A percentile compares a stretch with the other conserved stretches of the same genome.
These are phyloP conservation scores for Penicillium waksmanii DNA, from an alignment of 495 filamentous ascomycete species.

Conservation along the genomic window DNA sequence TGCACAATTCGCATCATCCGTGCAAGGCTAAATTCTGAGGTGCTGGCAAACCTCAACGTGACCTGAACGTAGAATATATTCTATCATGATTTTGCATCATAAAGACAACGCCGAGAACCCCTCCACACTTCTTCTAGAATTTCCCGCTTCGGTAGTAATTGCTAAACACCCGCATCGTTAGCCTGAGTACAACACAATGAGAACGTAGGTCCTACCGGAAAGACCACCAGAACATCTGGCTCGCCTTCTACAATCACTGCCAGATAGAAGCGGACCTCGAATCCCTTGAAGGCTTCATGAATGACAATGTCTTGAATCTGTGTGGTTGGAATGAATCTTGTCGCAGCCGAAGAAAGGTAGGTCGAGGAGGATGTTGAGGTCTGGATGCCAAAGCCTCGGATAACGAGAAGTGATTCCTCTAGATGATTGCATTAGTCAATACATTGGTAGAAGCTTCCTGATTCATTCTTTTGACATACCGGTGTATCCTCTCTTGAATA, in stretches of 20 bases:
- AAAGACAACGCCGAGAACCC: conserved; percentile 74
- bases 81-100: conserved; percentile 61
- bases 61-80: background rate
- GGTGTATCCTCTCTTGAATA: conserved; percentile 54
- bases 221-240: conserved; percentile 86
- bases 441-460: conserved; percentile 4
- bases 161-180: conserved; percentile 36
- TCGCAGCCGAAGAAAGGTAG: conserved; percentile 65
- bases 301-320: conserved; percentile 91
- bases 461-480: conserved; percentile 34
- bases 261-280: conserved; percentile 88
- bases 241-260: conserved; percentile 91
- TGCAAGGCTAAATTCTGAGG: too few relatives aligned
- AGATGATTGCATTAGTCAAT: conserved; percentile 31
- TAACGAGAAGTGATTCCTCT: conserved; percentile 86
- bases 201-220: conserved; percentile 61
- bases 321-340: conserved; percentile 91
- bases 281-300: conserved; percentile 93
- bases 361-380: conserved; percentile 70
- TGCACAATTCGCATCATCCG: background rate
- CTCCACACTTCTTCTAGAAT: conserved; percentile 88
- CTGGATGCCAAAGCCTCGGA: conserved; percentile 90
- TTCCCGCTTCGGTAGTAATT: conserved; percentile 67
- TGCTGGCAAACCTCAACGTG: too few relatives aligned
- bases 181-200: conserved; percentile 1